Conservation (phyloP, 257 asterid genomes). For the Lithospermum erythrorhizon region DNA sequence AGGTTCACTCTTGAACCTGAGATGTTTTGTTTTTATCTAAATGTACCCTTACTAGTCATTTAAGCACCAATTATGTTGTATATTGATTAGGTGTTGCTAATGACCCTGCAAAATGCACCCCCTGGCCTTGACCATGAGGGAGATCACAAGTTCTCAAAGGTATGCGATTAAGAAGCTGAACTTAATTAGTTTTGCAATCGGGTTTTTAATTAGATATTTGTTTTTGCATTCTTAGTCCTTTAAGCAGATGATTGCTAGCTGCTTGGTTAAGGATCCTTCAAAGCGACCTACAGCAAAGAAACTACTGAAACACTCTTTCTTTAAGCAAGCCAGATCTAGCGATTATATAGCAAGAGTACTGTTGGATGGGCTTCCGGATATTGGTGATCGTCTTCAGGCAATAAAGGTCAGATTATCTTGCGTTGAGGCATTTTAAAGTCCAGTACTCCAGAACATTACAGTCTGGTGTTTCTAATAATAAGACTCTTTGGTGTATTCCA, state of each 20-base stretch:
- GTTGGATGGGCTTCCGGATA: conserved; percentile 83
- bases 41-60: conserved; percentile 4
- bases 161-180: conserved; percentile 15
- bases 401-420: conserved; percentile 49
- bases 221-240: conserved; percentile 54
- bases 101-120: conserved; percentile 99
- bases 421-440: neutral
- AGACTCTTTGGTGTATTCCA: conserved; percentile 18
- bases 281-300: conserved; percentile 89
- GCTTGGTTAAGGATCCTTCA: conserved; percentile 95
- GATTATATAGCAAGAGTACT: conserved; percentile 67
- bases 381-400: conserved; percentile 76
- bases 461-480: conserved; percentile 22
- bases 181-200: neutral
- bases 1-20: conserved; percentile 34
- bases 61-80: conserved; percentile 10
- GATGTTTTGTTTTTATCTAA: conserved; percentile 4
- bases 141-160: conserved; percentile 91
- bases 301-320: conserved; percentile 78
- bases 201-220: conserved; percentile 9
- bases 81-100: conserved; percentile 65
- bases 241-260: conserved; percentile 94
- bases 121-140: conserved; percentile 98
- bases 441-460: neutral
- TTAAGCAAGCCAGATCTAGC: conserved; percentile 90